Evolutionary conservation across 805 yeast species (phyloP).

Genomic region (Clavispora fructus): DNA sequence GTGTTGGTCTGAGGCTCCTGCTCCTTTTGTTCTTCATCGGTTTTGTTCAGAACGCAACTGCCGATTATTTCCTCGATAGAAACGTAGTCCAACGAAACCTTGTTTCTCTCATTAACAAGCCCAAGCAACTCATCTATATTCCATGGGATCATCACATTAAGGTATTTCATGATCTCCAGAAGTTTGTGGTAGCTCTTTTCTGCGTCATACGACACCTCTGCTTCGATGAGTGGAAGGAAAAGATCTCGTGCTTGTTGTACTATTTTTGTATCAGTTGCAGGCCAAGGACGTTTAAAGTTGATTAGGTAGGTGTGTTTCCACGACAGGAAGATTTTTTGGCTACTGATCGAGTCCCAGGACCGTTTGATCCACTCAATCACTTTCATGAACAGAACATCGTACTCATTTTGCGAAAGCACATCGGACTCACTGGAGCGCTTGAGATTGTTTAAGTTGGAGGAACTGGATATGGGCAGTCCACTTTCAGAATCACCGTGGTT

Average conservation of each 20-base stretch:
- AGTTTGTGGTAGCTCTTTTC: conserved; percentile 38
- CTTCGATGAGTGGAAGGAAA: conserved; percentile 9
- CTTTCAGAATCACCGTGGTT: conserved; percentile 1
- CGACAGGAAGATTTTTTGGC: conserved; percentile 26
- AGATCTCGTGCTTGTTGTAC: conserved; percentile 9
- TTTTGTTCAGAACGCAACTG: conserved; percentile 49
- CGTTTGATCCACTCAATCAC: conserved; percentile 55
- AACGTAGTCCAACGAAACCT: conserved; percentile 41
- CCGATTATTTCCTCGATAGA: conserved; percentile 59
- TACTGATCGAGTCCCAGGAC: conserved; percentile 46
- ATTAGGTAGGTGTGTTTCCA: conserved; percentile 35
- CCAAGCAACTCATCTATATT: conserved; percentile 51
- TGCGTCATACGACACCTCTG: conserved; percentile 13
- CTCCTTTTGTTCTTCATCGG: conserved; percentile 1
- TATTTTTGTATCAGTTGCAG: conserved; percentile 13
- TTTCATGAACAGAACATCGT: conserved; percentile 46
- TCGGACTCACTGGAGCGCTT: conserved; percentile 10
- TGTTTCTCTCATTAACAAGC: conserved; percentile 39
- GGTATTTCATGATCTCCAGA: conserved; percentile 37
- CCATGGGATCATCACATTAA: conserved; percentile 55
- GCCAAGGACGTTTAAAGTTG: conserved; percentile 26
- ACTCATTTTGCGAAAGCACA: conserved; percentile 35
- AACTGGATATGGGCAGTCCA: background rate
- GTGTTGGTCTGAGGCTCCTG: background rate
- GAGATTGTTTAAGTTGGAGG: background rate